Percentiles rank a stretch among this genome's conserved stretches.
Conservation (phyloP, 805 yeast species). For the Brettanomyces bruxellensis region DNA sequence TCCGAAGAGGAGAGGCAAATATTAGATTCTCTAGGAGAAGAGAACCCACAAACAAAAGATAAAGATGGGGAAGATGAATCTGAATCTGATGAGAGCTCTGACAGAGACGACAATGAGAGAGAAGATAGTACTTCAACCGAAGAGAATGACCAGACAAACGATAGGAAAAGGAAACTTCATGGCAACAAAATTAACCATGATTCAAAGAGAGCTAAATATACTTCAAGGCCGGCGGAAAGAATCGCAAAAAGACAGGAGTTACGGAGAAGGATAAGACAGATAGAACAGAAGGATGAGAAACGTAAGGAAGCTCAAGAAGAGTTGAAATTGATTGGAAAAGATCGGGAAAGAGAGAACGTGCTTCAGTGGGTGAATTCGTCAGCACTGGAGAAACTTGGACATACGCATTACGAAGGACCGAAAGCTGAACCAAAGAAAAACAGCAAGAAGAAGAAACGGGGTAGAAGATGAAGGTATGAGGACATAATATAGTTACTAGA, state of each 20-base stretch:
- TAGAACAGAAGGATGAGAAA: constrained; percentile 21
- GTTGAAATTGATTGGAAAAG: constrained; percentile 26
- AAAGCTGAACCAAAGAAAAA: constrained; percentile 11
- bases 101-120: constrained; percentile 6
- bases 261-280: constrained; percentile 25
- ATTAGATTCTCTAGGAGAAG: constrained; percentile 2
- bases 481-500: too few relatives aligned
- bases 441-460: constrained; percentile 7
- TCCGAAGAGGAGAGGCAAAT: constrained; percentile 8
- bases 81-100: constrained; percentile 12
- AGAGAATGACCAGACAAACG: constrained; percentile 10
- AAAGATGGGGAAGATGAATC: constrained; percentile 13
- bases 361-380: constrained; percentile 54
- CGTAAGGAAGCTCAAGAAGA: constrained; percentile 18
- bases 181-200: constrained; percentile 17
- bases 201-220: constrained; percentile 23
- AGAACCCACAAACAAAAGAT: constrained; percentile 7
- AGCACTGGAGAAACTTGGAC: constrained; percentile 43
- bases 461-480: not conserved
- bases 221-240: constrained; percentile 27
- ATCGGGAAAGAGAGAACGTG: constrained; percentile 37
- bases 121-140: not conserved
- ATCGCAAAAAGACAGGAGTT: constrained; percentile 27
- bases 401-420: constrained; percentile 47
- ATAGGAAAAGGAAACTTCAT: constrained; percentile 1